Percentiles rank a stretch among this genome's conserved stretches.
These are phyloP conservation scores for Solanum tacnaense DNA, from an alignment of 257 asterid species.

Conservation along the genomic window DNA sequence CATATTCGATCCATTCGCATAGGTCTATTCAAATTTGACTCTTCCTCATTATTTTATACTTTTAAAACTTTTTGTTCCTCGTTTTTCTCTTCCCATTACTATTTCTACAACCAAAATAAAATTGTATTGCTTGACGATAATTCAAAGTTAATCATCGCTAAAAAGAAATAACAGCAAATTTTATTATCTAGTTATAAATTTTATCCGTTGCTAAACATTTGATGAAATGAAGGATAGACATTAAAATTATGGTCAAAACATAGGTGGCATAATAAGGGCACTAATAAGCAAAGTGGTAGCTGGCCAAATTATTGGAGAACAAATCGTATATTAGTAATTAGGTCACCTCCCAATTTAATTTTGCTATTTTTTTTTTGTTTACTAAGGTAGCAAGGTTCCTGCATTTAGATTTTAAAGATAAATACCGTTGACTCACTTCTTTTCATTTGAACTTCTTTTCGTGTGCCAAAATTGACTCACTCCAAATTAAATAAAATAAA, in stretches of 20 bases:
- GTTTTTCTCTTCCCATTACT: background rate
- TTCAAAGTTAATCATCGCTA: background rate
- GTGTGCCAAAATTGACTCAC: background rate
- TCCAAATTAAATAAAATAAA: background rate
- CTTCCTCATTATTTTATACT: background rate
- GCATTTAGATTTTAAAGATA: background rate
- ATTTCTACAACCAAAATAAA: background rate
- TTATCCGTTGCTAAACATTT: background rate
- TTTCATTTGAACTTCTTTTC: background rate
- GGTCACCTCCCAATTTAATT: slow-evolving; percentile 18
- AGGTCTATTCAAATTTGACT: background rate
- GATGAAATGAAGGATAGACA: background rate
- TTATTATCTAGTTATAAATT: background rate
- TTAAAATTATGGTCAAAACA: background rate
- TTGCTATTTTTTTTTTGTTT: background rate
- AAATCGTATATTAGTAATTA: background rate
- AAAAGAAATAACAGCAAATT: background rate
- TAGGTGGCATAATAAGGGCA: background rate
- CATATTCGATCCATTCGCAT: background rate
- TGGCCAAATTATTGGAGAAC: background rate
- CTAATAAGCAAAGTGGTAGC: background rate
- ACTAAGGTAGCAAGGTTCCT: background rate
- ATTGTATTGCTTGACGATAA: background rate
- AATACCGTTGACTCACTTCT: background rate
- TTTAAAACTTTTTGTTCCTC: background rate